Base-by-base conservation (phyloP, 2,329 filamentous ascomycete genomes). In the Ascosphaera acerosa region DNA sequence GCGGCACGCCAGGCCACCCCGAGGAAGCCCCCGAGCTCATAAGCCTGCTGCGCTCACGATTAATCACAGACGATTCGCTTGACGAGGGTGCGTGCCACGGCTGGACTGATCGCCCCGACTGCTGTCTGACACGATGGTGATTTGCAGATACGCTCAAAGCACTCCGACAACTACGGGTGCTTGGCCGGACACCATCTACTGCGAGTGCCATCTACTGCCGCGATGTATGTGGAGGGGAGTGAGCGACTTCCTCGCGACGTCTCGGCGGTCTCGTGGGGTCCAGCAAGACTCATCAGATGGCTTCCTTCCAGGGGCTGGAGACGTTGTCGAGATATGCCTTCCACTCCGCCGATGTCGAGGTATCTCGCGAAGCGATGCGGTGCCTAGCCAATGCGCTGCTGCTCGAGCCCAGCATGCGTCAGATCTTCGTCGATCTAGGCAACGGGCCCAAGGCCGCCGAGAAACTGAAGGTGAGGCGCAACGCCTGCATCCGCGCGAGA, bases 351-450 rank as follows among this genome's bases (percentile, higher is more conserved):
- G 69, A 65, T 3, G 55, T 55, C 18, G 61, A 62, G 6, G 69
- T 72, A 1, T 74, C 75, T 2, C 68, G 71, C 34, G 76, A 81
- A 44, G 82, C 70, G 1, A 57, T 91, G 23, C 66, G 80, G 42
- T 82, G 80, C 41, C 53, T 94, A 30, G 82, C 78, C 41, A 94
- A 94, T 50, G 70, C 80, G 6, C 55, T 92, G 43, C 58, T 89
- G 0, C 61, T 89, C 12, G 61, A 70, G 37, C 56, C 65, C 6
- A 58, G 64, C 25, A 71, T 73, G 26, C 66, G 77, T 31, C 72
- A 84, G 46, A 61, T 65, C 28, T 70, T 87, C 32, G 70, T 80
- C 10, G 67, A 81, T 42, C 54, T 77, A 15, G 72, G 65, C 6
- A 73, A 67, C 44, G 66, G 66, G 25, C 53, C 60, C 10, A 74